phyloP scores from a whole-genome alignment of 495 filamentous ascomycete genomes.

The Cladorrhinum samala region DNA sequence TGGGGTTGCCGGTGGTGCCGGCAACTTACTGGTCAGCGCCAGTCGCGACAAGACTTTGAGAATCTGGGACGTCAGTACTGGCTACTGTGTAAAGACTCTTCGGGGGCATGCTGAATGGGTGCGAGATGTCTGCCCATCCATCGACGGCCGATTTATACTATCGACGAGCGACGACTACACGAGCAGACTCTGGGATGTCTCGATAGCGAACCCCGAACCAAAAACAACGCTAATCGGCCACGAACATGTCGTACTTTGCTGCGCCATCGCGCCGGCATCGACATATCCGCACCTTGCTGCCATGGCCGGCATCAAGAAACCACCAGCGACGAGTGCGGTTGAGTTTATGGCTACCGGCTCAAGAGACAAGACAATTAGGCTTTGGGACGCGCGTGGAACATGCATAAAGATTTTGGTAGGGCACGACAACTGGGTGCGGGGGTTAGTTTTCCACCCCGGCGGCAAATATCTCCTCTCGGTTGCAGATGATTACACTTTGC shows the following conservation, averaged over 20 bases:
- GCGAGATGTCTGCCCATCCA: slow-evolving; percentile 72
- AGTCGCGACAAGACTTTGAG: slow-evolving; percentile 76
- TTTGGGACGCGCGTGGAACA: slow-evolving; percentile 85
- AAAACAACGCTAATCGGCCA: slow-evolving; percentile 82
- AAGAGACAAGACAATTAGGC: slow-evolving; percentile 82
- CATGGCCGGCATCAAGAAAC: slow-evolving; percentile 79
- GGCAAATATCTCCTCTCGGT: slow-evolving; percentile 87
- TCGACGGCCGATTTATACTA: slow-evolving; percentile 76
- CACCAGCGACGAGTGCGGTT: slow-evolving; percentile 62
- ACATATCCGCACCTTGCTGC: slow-evolving; percentile 70
- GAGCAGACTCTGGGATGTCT: slow-evolving; percentile 77
- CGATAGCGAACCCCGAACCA: slow-evolving; percentile 60
- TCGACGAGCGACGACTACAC: slow-evolving; percentile 78
- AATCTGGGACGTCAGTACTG: slow-evolving; percentile 90
- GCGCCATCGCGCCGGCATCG: slow-evolving; percentile 75
- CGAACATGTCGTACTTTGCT: slow-evolving; percentile 86
- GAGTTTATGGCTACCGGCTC: slow-evolving; percentile 91
- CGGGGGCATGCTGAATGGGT: slow-evolving; percentile 86
- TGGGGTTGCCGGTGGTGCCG: slow-evolving; percentile 59
- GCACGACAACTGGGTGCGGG: slow-evolving; percentile 95
- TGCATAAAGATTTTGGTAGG: slow-evolving; percentile 82
- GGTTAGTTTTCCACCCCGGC: slow-evolving; percentile 83
- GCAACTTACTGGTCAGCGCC: slow-evolving; percentile 76
- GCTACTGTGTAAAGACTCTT: slow-evolving; percentile 84
- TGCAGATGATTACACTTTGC: slow-evolving; percentile 83